Base-by-base conservation (phyloP, 306 rosid species). In the Cyclanthera cordifolia region DNA sequence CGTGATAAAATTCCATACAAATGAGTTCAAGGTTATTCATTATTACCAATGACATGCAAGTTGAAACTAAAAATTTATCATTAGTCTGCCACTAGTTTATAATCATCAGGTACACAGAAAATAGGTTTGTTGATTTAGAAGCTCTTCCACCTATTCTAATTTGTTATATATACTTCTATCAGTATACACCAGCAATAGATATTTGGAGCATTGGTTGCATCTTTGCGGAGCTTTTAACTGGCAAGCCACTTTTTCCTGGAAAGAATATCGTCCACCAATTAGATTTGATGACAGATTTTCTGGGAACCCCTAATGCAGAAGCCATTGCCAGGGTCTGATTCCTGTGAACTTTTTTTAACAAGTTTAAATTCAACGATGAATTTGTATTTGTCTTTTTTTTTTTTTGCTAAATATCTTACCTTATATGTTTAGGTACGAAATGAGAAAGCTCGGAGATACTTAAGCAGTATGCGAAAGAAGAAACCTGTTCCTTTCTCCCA, bases 131-230 rank as follows among this genome's bases (percentile, higher is more conserved):
- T 70, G 32, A 70, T 37, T 41, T 55, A 4, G 19, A 12, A 16
- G 63, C 41, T 41, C 34, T 64, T 74, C 72, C 37, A 65, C 56
- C 24, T 30, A 52, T 65, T 0, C 67, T 75, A 41, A 53, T 61
- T 65, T 30, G 25, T 73, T 17, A 23, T 55, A 20, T 52, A 3
- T 45, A 28, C 70, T 69, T 2, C 61, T 74, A 77, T 76, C 95
- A 94, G 99, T 94, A 94, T 78, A 94, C 99, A 57, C 99, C 99
- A 9, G 99, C 99, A 71, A 94, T 94, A 82, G 99, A 94, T 81
- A 86, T 83, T 79, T 94, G 99, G 99, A 94, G 99, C 88, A 94
- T 94, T 76, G 99, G 99, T 49, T 94, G 99, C 89, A 94, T 94
- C 67, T 94, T 90, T 25, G 86, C 99, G 0, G 99, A 94, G 81